phyloP scores from a whole-genome alignment of 106 monocot species.

The Dactylorhiza incarnata region DNA sequence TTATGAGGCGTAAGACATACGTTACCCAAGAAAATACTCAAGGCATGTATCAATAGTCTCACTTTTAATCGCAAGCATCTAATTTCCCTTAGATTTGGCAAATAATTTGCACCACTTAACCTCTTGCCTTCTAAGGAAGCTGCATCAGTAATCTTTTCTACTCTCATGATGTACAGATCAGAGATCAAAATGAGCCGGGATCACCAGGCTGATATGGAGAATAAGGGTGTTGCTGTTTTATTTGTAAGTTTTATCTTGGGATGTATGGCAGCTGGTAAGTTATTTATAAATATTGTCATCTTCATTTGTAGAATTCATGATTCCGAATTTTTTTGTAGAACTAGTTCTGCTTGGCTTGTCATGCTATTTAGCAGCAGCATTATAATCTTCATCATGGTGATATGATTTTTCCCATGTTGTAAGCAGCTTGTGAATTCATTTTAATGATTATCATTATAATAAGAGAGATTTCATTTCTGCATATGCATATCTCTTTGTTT shows the following conservation, averaged over 20 bases:
- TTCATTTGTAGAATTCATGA: constrained; percentile 33
- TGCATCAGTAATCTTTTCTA: background rate
- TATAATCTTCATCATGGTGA: constrained; percentile 52
- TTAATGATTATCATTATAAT: background rate
- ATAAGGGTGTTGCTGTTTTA: constrained; percentile 44
- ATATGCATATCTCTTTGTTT: background rate
- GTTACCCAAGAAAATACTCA: no score
- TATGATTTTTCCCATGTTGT: constrained; percentile 25
- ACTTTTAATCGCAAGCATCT: no score
- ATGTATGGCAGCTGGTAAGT: constrained; percentile 48
- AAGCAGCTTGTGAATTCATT: background rate
- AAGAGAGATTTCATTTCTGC: background rate
- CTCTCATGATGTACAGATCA: constrained; percentile 30
- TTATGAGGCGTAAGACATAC: no score
- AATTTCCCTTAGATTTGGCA: no score
- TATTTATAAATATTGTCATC: constrained; percentile 31
- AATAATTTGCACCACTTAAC: no score
- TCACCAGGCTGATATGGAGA: constrained; percentile 62
- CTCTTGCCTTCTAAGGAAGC: background rate
- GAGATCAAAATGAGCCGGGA: constrained; percentile 42
- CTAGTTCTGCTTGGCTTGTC: constrained; percentile 57
- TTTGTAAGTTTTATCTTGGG: constrained; percentile 71
- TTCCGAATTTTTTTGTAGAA: constrained; percentile 38
- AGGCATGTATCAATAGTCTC: no score
- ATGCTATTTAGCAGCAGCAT: constrained; percentile 71